phyloP scores from a whole-genome alignment of 208 protist species.

The Crithidia mellificae region DNA sequence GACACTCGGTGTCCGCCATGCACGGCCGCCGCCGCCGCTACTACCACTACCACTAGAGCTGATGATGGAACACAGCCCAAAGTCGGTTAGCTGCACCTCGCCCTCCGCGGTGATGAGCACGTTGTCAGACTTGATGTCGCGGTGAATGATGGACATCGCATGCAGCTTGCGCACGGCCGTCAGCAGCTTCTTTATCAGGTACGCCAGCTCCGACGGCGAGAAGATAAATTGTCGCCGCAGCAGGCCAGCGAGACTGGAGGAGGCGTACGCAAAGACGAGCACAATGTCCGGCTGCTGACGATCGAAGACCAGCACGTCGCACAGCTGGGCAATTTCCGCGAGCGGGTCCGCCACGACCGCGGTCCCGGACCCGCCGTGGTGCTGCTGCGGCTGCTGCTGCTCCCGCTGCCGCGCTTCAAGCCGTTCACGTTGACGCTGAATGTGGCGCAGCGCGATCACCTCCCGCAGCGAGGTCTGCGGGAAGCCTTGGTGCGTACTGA shows the following conservation, averaged over 20 bases:
- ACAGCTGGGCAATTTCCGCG: conserved; percentile 66
- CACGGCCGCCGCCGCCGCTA: conserved; percentile 14
- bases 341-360: conserved; percentile 58
- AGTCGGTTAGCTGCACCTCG: conserved; percentile 78
- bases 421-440: conserved; percentile 54
- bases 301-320: conserved; percentile 77
- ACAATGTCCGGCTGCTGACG: conserved; percentile 67
- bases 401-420: conserved; percentile 27
- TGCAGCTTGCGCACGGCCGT: conserved; percentile 68
- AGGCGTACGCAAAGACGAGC: conserved; percentile 79
- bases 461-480: conserved; percentile 87
- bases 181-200: conserved; percentile 75
- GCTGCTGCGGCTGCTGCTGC: too few relatives aligned
- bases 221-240: conserved; percentile 66
- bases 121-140: conserved; percentile 92
- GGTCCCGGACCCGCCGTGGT: too few relatives aligned
- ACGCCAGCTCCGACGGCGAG: conserved; percentile 59
- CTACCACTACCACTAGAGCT: neutral
- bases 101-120: conserved; percentile 68
- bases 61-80: conserved; percentile 80
- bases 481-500: conserved; percentile 83
- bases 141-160: conserved; percentile 89
- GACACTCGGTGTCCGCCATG: conserved; percentile 87
- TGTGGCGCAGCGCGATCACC: conserved; percentile 82
- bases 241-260: conserved; percentile 71